Evolutionary conservation across 78 protist genomes (phyloP), one percentile per base, ranked within the genome.

Genomic region (Dictyostelium capitatum): DNA sequence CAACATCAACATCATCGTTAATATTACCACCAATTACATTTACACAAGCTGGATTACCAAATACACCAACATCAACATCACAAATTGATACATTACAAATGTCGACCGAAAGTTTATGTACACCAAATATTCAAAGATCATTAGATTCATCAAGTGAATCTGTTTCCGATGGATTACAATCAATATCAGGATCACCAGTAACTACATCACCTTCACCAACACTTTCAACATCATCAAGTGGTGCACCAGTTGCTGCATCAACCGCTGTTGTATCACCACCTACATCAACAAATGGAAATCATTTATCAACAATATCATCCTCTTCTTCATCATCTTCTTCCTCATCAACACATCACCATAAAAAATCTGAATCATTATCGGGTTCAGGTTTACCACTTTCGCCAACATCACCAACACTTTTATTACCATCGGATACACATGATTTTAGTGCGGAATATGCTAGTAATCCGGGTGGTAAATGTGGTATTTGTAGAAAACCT

Each of bases 401-500:
- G 0, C 70, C 70, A 23, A 62, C 70, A 3, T 62, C 70, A 23
- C 70, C 70, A 25, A 62, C 70, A 4, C 43, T 37, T 2, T 62
- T 62, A 62, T 23, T 62, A 62, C 70, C 70, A 25, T 62, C 70
- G 6, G 70, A 62, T 25, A 62, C 70, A 25, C 70, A 62, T 62
- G 70, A 62, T 62, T 62, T 62, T 32, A 25, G 43, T 9, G 23
- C 70, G 0, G 70, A 62, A 25, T 62, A 62, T 62, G 23, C 70
- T 9, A 62, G 70, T 62, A 62, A 62, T 25, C 70, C 70, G 0
- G 70, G 70, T 62, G 70, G 70, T 23, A 62, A 62, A 62, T 62
- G 70, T 62, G 17, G 9, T 25, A 62, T 62, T 25, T 62, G 70
- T 62, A 62, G 70, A 62, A 62, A 62, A 11, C 70, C 70, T 1